These are phyloP conservation scores for Fusarium zealandicum DNA, from an alignment of 2,329 filamentous ascomycete species.

Conservation along the genomic window DNA sequence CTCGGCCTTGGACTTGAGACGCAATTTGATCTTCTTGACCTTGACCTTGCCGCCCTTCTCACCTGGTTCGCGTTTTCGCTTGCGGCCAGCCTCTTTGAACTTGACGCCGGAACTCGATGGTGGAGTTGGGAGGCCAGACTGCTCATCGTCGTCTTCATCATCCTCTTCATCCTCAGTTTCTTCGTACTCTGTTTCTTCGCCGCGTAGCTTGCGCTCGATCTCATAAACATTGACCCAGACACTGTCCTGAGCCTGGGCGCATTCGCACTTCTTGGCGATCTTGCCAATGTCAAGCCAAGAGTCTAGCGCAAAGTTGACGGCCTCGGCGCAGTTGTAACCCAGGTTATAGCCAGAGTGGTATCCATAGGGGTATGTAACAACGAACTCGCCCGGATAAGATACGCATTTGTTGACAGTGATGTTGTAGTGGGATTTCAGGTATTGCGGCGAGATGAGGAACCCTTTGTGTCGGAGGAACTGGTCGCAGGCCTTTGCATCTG, in stretches of 20 bases:
- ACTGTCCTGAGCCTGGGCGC: conserved; percentile 92
- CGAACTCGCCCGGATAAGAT: conserved; percentile 95
- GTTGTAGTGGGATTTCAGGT: conserved; percentile 85
- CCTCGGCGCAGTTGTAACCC: conserved; percentile 98
- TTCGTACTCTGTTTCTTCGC: conserved; percentile 86
- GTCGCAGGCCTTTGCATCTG: conserved; percentile 92
- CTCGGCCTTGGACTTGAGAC: conserved; percentile 72
- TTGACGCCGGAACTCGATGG: conserved; percentile 77
- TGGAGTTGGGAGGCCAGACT: conserved; percentile 78
- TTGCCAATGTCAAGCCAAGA: conserved; percentile 95
- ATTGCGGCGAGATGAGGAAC: conserved; percentile 91
- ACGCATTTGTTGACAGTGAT: conserved; percentile 97
- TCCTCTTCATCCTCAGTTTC: conserved; percentile 78
- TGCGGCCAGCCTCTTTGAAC: conserved; percentile 65
- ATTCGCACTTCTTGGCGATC: conserved; percentile 96
- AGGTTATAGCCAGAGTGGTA: conserved; percentile 98
- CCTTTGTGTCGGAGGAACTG: conserved; percentile 98
- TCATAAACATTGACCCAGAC: conserved; percentile 98
- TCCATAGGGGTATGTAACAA: conserved; percentile 97
- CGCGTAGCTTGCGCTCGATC: conserved; percentile 91
- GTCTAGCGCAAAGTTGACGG: conserved; percentile 96
- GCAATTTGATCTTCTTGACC: conserved; percentile 82
- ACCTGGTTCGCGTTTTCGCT: conserved; percentile 59
- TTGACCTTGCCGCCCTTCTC: conserved; percentile 57
- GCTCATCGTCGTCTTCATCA: conserved; percentile 65